Evolutionary conservation across 805 yeast species (phyloP).

Genomic region (Cephaloascus fragrans): DNA sequence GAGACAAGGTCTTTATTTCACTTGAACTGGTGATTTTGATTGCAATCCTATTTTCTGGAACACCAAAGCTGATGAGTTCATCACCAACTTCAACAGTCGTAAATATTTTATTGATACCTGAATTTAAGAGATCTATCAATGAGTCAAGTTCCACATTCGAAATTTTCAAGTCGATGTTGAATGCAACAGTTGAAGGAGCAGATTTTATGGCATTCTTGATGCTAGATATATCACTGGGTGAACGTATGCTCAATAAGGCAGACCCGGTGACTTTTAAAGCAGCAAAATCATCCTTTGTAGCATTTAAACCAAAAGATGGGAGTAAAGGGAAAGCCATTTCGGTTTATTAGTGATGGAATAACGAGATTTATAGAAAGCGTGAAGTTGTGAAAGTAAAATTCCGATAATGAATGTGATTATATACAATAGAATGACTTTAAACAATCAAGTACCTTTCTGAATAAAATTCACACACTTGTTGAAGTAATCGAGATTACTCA

Average conservation of each 20-base stretch:
- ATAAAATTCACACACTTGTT: too few relatives aligned
- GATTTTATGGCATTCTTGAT: not conserved
- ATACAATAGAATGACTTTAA: too few relatives aligned
- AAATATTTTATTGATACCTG: slow-evolving; percentile 44
- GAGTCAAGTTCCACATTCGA: slow-evolving; percentile 28
- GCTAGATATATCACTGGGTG: not conserved
- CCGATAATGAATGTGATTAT: too few relatives aligned
- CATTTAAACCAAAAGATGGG: slow-evolving; percentile 11
- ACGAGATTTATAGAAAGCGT: too few relatives aligned
- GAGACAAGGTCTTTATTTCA: slow-evolving; percentile 7
- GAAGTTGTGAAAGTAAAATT: too few relatives aligned
- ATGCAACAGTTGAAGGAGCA: not conserved
- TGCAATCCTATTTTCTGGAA: slow-evolving; percentile 40
- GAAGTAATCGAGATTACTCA: too few relatives aligned
- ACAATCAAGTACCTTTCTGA: too few relatives aligned
- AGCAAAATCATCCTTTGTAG: slow-evolving; percentile 4
- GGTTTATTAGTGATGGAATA: too few relatives aligned
- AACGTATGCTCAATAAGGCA: slow-evolving; percentile 5
- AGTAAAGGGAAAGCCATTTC: slow-evolving; percentile 21
- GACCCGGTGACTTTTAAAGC: slow-evolving; percentile 9
- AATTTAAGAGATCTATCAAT: slow-evolving; percentile 44
- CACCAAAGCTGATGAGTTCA: slow-evolving; percentile 31
- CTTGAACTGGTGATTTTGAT: slow-evolving; percentile 12
- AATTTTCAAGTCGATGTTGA: slow-evolving; percentile 5
- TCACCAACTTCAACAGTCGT: slow-evolving; percentile 18